Evolutionary conservation across 768 basidiomycete genomes (phyloP).

Genomic region (Pleurotus sapidus): DNA sequence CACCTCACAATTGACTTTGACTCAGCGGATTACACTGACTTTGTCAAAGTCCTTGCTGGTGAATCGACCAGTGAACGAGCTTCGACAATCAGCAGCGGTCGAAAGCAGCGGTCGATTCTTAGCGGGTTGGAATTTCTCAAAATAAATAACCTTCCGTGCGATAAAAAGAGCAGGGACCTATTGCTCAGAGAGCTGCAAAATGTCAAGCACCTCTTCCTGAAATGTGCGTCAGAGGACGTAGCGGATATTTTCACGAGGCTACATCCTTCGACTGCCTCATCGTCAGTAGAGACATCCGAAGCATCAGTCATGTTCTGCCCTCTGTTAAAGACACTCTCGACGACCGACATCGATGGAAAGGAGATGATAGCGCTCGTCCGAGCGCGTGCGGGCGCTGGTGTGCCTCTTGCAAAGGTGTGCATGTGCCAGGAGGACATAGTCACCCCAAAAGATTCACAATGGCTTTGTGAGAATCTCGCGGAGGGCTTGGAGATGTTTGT

Average conservation of each 20-base stretch:
- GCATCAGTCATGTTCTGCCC: slow-evolving; percentile 40
- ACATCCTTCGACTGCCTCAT: not conserved
- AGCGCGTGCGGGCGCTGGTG: slow-evolving; percentile 35
- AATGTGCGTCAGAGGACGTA: slow-evolving; percentile 25
- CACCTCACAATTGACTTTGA: slow-evolving; percentile 56
- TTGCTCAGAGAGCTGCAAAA: slow-evolving; percentile 48
- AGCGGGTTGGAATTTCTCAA: slow-evolving; percentile 49
- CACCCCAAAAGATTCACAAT: slow-evolving; percentile 37
- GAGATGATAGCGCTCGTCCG: slow-evolving; percentile 44
- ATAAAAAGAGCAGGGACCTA: slow-evolving; percentile 22
- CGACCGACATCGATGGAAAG: slow-evolving; percentile 39
- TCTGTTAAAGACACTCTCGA: slow-evolving; percentile 44
- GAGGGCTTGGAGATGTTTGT: slow-evolving; percentile 56
- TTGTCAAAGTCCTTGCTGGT: slow-evolving; percentile 41
- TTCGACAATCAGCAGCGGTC: not conserved
- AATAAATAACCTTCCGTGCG: slow-evolving; percentile 47
- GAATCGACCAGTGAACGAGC: not conserved
- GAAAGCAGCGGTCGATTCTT: slow-evolving; percentile 42
- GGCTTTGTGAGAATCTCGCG: slow-evolving; percentile 45
- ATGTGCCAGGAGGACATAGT: slow-evolving; percentile 46
- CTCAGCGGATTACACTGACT: slow-evolving; percentile 47
- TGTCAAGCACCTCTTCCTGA: slow-evolving; percentile 41
- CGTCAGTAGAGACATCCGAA: slow-evolving; percentile 7
- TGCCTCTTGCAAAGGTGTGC: slow-evolving; percentile 36
- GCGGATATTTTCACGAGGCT: slow-evolving; percentile 18